These are phyloP conservation scores for Cylindrotheca closterium DNA, from an alignment of 108 stramenopile genomes.

Conservation along the genomic window DNA sequence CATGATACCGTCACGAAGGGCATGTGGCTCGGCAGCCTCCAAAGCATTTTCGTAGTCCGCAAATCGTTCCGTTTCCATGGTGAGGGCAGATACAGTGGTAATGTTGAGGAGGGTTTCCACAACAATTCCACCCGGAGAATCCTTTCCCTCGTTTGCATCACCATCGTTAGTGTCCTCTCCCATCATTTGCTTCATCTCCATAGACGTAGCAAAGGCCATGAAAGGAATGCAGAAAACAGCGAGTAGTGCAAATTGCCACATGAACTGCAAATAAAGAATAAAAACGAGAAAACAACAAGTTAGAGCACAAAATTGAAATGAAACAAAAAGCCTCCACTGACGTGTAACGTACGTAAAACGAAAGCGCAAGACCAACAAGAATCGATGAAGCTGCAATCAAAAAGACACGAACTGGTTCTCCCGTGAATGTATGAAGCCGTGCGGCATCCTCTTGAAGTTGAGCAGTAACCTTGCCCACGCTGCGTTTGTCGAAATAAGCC, in stretches of 20 bases:
- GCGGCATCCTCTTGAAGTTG: slow-evolving; percentile 59
- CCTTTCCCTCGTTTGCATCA: background rate
- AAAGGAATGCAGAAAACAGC: background rate
- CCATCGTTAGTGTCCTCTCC: background rate
- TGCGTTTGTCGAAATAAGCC: slow-evolving; percentile 35
- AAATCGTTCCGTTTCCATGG: slow-evolving; percentile 44
- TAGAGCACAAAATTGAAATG: slow-evolving; percentile 7
- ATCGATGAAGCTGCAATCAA: slow-evolving; percentile 35
- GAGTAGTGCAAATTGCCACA: slow-evolving; percentile 1
- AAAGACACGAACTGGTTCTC: slow-evolving; percentile 52
- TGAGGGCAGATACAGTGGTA: slow-evolving; percentile 49
- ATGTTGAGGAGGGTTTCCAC: slow-evolving; percentile 54
- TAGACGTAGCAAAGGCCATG: background rate
- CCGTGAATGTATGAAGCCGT: slow-evolving; percentile 43
- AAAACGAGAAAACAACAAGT: slow-evolving; percentile 25
- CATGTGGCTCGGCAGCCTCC: slow-evolving; percentile 29
- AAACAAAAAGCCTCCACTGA: slow-evolving; percentile 13
- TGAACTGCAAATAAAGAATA: slow-evolving; percentile 40
- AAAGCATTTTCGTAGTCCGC: slow-evolving; percentile 58
- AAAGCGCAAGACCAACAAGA: slow-evolving; percentile 44
- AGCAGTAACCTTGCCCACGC: slow-evolving; percentile 49
- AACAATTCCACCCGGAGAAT: slow-evolving; percentile 36
- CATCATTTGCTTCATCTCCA: background rate
- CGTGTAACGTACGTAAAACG: slow-evolving; percentile 48
- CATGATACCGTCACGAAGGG: background rate